Conservation (phyloP, 2,329 filamentous ascomycete genomes). For the Aspergillus fructus region DNA sequence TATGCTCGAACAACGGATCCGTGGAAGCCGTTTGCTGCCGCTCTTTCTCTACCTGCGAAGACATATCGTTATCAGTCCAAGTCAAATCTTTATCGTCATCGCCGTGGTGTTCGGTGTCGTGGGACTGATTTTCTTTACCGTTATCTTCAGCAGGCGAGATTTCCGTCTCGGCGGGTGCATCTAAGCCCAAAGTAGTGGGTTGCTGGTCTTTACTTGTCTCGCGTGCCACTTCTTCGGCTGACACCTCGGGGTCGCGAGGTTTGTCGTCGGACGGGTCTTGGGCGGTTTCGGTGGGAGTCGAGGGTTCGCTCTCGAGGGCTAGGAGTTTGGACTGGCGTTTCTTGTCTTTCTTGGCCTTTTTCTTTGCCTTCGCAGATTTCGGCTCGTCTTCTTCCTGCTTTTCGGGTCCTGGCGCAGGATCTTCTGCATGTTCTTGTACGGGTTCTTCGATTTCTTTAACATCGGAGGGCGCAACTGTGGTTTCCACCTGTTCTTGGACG, state of each 20-base stretch:
- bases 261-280: conserved; percentile 13
- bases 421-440: not conserved
- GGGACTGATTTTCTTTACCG: conserved; percentile 48
- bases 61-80: conserved; percentile 47
- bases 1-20: conserved; percentile 32
- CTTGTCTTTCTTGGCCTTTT: conserved; percentile 48
- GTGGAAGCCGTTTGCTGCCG: conserved; percentile 34
- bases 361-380: conserved; percentile 40
- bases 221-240: conserved; percentile 12
- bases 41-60: conserved; percentile 45
- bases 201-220: conserved; percentile 18
- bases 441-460: not conserved
- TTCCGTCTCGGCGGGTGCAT: conserved; percentile 27
- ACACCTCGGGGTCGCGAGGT: conserved; percentile 3
- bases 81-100: conserved; percentile 37
- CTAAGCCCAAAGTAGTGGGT: conserved; percentile 16
- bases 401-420: conserved; percentile 6
- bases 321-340: conserved; percentile 34
- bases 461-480: not conserved
- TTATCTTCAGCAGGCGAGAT: conserved; percentile 40
- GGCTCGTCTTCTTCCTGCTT: conserved; percentile 22
- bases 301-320: conserved; percentile 21
- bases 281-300: not conserved
- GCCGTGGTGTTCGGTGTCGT: conserved; percentile 38
- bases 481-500: not conserved